Base-by-base conservation (phyloP, 2,329 filamentous ascomycete species). In the Parastagonospora avenae region DNA sequence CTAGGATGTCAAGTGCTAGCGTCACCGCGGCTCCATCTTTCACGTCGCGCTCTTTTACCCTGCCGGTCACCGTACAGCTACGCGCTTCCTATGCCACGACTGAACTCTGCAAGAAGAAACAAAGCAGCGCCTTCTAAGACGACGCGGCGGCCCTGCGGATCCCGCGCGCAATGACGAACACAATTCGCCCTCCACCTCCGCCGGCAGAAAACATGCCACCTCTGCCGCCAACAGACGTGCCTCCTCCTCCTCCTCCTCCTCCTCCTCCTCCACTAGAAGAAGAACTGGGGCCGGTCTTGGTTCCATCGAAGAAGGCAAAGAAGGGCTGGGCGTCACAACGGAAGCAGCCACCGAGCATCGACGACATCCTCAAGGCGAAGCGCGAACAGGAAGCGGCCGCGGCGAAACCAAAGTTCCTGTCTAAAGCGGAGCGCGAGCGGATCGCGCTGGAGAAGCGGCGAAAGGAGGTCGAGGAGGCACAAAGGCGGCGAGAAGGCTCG, bases 391-490 rank as follows among this genome's bases (percentile, higher is more conserved):
- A 94, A 74, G 89, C 89, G 31, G 91, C 89, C 12, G 88, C 91
- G 8, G 84, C 90, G 48, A 96, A 94, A 80, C 92, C 92, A 4
- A 92, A 91, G 72, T 96, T 95, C 70, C 78, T 96, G 16, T 89
- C 90, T 4, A 94, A 90, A 77, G 88, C 89, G 29, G 84, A 96
- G 72, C 84, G 92, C 48, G 91, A 96, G 71, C 84, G 86, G 53
- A 75, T 95, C 24, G 91, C 91, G 28, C 80, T 91, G 12, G 90
- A 95, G 68, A 91, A 91, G 73, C 82, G 87, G 42, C 81, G 82
- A 32, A 89, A 91, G 59, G 89, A 93, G 66, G 82, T 85, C 2
- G 85, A 88, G 54, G 85, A 86, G 40, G 57, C 53, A 33, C 82
- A 83, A 66, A 80, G 76, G 46, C 81, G 79, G 57, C 66, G 72